These are phyloP conservation scores for Claviceps humidiphila DNA, from an alignment of 2,329 filamentous ascomycete species.

Conservation along the genomic window DNA sequence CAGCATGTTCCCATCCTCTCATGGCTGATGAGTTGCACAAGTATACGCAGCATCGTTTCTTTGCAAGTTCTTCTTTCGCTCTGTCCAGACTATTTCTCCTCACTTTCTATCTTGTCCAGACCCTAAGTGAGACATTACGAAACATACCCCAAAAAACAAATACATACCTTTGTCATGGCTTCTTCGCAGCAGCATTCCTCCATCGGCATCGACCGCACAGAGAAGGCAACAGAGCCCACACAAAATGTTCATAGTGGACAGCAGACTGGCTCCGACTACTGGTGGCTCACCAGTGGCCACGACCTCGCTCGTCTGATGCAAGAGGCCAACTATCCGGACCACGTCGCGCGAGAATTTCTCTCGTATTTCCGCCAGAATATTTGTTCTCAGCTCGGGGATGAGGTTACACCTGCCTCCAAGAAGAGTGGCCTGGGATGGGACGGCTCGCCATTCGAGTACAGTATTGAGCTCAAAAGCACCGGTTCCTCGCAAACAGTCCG, in stretches of 20 bases:
- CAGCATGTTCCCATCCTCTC: too few species aligned
- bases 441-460: background rate
- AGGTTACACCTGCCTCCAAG: background rate
- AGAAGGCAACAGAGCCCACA: background rate
- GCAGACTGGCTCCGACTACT: background rate
- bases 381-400: background rate
- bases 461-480: background rate
- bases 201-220: background rate
- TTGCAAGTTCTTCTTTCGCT: too few species aligned
- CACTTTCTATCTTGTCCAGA: too few species aligned
- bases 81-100: too few species aligned
- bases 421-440: background rate
- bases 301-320: background rate
- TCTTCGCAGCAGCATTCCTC: background rate
- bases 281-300: background rate
- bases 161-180: background rate
- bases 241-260: background rate
- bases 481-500: background rate
- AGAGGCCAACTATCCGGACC: background rate
- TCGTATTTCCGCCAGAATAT: background rate
- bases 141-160: too few species aligned
- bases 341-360: background rate
- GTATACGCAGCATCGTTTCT: too few species aligned
- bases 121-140: too few species aligned
- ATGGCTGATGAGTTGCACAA: too few species aligned